A percentile compares a stretch with the other conserved stretches of the same genome.
phyloP scores from a whole-genome alignment of 2,329 filamentous ascomycete species.

The Colletotrichum lupini region DNA sequence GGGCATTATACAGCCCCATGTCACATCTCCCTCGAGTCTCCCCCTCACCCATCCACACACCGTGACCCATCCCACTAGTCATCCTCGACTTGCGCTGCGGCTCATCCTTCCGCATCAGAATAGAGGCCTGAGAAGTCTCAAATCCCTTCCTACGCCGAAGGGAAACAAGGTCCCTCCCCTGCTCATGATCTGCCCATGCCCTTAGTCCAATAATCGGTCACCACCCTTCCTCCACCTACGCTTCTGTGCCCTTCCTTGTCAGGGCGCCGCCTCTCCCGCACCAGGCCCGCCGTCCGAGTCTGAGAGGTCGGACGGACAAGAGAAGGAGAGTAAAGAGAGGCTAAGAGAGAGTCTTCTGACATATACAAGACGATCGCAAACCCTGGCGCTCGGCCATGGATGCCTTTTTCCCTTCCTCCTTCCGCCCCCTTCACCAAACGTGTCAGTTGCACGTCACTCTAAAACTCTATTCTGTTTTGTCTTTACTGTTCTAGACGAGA shows the following conservation, averaged over 20 bases:
- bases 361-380: slow-evolving; percentile 33
- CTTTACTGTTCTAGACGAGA: slow-evolving; percentile 23
- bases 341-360: background rate
- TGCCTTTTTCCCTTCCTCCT: slow-evolving; percentile 15
- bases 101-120: slow-evolving; percentile 13
- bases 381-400: slow-evolving; percentile 27
- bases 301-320: slow-evolving; percentile 20
- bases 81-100: slow-evolving; percentile 15
- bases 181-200: slow-evolving; percentile 28
- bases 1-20: slow-evolving; percentile 19
- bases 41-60: background rate
- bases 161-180: slow-evolving; percentile 25
- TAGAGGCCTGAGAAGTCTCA: slow-evolving; percentile 14
- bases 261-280: slow-evolving; percentile 30
- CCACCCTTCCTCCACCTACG: background rate
- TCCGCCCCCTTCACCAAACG: slow-evolving; percentile 34
- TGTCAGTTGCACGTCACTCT: slow-evolving; percentile 35
- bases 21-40: background rate
- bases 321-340: background rate
- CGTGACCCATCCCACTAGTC: background rate
- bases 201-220: slow-evolving; percentile 24
- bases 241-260: slow-evolving; percentile 14
- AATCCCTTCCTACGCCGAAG: background rate
- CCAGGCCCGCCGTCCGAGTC: slow-evolving; percentile 1
- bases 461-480: slow-evolving; percentile 33